Base-by-base conservation (phyloP, 164 flowering plant species). In the Dillenia turbinata region DNA sequence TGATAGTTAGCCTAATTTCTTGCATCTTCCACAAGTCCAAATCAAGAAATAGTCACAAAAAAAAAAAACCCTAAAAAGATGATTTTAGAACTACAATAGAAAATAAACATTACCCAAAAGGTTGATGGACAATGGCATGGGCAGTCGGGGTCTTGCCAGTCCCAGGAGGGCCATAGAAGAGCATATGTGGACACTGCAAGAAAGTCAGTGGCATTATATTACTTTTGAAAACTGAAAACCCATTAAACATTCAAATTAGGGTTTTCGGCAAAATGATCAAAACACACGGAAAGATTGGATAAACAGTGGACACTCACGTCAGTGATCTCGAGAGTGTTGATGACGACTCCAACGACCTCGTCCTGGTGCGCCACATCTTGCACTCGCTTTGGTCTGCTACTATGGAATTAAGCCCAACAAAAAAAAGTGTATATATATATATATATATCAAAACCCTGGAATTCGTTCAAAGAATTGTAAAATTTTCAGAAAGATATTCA, bases 101-200 rank as follows among this genome's bases (percentile, higher is more conserved):
- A 14, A 40, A 44, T 11, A 5, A 9, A 40, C 10, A 22, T 49
- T 78, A 90, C 96, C 99, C 99, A 57, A 71, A 94, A 14, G 91
- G 86, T 76, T 94, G 92, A 65, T 88, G 96, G 9, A 92, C 88
- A 47, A 95, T 88, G 50, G 99, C 97, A 9, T 92, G 94, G 0
- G 94, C 97, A 1, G 97, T 92, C 16, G 99, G 89, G 61, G 99
- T 95, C 75, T 95, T 95, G 0, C 97, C 99, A 1, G 99, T 95
- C 7, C 99, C 99, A 9, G 97, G 99, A 26, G 99, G 99, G 2
- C 99, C 97, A 56, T 95, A 95, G 74, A 95, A 92, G 44, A 95
- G 87, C 97, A 95, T 88, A 63, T 95, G 99, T 3, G 97, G 97
- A 55, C 93, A 89, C 99, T 91, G 66, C 56, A 54, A 49, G 43